Evolutionary conservation across 2,329 filamentous ascomycete species (phyloP).

Genomic region (Alternaria gaisen): DNA sequence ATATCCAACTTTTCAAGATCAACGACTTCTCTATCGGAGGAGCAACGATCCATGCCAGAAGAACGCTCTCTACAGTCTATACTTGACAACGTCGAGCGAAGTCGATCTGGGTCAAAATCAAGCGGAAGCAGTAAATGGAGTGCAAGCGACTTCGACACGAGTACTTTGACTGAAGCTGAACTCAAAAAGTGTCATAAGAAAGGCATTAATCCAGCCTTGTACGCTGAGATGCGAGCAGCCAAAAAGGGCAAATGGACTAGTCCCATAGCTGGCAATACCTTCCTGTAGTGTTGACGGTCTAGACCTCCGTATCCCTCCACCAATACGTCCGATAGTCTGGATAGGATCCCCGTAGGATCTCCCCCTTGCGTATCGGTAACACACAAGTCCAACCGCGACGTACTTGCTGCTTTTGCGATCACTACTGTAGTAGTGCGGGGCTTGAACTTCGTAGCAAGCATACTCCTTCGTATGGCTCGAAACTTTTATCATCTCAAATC

Average conservation of each 20-base stretch:
- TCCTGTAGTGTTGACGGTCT: conserved; percentile 27
- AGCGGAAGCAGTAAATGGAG: conserved; percentile 48
- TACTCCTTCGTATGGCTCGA: not conserved
- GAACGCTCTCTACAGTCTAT: conserved; percentile 19
- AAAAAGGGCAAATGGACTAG: conserved; percentile 52
- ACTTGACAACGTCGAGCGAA: conserved; percentile 18
- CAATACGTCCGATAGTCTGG: not conserved
- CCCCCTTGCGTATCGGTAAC: conserved; percentile 1
- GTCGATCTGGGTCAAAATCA: conserved; percentile 27
- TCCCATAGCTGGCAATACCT: conserved; percentile 47
- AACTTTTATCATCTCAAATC: not conserved
- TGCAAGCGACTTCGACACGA: conserved; percentile 52
- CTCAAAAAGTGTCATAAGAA: conserved; percentile 57
- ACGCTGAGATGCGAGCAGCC: conserved; percentile 59
- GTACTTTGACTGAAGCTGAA: conserved; percentile 51
- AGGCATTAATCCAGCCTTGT: conserved; percentile 58
- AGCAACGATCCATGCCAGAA: conserved; percentile 11
- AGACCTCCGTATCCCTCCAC: not conserved
- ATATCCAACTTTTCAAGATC: conserved; percentile 35
- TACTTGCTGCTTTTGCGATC: not conserved
- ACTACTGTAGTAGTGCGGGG: not conserved
- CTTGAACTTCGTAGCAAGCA: conserved; percentile 3
- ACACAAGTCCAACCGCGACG: not conserved
- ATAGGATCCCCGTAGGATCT: not conserved
- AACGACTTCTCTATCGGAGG: conserved; percentile 31